Evolutionary conservation across 2,329 filamentous ascomycete species (phyloP).

Genomic region (Thelonectria olida): DNA sequence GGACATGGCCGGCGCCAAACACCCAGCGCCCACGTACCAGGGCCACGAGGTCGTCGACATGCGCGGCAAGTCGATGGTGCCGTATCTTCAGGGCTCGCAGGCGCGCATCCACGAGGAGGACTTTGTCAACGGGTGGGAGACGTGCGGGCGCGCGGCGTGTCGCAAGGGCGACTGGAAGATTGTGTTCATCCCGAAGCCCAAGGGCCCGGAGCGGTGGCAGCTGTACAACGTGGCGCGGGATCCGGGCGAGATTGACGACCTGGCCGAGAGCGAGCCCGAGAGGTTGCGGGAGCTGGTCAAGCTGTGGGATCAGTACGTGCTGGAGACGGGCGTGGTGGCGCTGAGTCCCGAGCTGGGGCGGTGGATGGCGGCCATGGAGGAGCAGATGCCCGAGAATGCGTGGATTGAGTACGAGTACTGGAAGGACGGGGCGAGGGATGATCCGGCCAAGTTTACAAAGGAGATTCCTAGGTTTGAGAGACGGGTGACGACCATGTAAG

Average conservation of each 20-base stretch:
- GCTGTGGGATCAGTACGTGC: slow-evolving; percentile 65
- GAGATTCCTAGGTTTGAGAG: slow-evolving; percentile 29
- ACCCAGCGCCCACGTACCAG: slow-evolving; percentile 50
- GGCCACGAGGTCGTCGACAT: slow-evolving; percentile 60
- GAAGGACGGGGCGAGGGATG: slow-evolving; percentile 54
- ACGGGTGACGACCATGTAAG: slow-evolving; percentile 19
- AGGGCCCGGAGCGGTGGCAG: slow-evolving; percentile 62
- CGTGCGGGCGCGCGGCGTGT: slow-evolving; percentile 60
- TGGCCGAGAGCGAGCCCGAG: slow-evolving; percentile 52
- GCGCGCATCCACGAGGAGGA: slow-evolving; percentile 57
- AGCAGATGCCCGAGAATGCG: slow-evolving; percentile 71
- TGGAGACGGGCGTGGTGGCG: slow-evolving; percentile 30
- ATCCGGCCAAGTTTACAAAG: slow-evolving; percentile 50
- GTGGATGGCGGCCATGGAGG: slow-evolving; percentile 68
- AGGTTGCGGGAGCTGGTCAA: slow-evolving; percentile 58
- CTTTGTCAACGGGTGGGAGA: slow-evolving; percentile 65
- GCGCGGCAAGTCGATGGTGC: slow-evolving; percentile 58
- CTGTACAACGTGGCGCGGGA: slow-evolving; percentile 63
- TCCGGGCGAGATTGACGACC: slow-evolving; percentile 59
- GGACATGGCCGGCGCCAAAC: slow-evolving; percentile 55
- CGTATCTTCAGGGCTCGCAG: slow-evolving; percentile 47
- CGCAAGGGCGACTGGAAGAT: slow-evolving; percentile 67
- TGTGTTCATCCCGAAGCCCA: slow-evolving; percentile 63
- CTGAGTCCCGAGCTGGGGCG: slow-evolving; percentile 60
- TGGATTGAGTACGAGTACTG: slow-evolving; percentile 75